A percentile compares a stretch with the other conserved stretches of the same genome.
These are phyloP conservation scores for Porogramme epimiltina DNA, from an alignment of 1,284 basidiomycete genomes.

Conservation along the genomic window DNA sequence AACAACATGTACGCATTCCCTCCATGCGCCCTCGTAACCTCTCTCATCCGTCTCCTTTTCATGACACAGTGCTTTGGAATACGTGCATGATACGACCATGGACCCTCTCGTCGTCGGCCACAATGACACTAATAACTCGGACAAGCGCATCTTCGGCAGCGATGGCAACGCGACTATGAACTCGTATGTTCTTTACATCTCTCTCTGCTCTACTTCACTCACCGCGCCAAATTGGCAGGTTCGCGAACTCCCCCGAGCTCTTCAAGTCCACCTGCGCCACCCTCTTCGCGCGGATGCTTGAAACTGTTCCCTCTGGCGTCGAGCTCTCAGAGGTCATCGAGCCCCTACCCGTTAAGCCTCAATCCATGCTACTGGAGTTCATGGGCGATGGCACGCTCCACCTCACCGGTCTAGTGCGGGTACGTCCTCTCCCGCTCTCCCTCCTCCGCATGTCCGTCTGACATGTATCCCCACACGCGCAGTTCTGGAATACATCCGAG, in stretches of 20 bases:
- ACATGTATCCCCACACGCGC: background rate
- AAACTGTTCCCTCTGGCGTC: constrained; percentile 27
- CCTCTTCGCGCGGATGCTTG: constrained; percentile 29
- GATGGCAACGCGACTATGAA: constrained; percentile 30
- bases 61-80: constrained; percentile 20
- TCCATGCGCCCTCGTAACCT: background rate
- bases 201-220: no score
- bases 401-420: constrained; percentile 5
- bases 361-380: background rate
- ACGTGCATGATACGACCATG: constrained; percentile 18
- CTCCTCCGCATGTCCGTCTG: no score
- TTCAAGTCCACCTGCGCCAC: constrained; percentile 20
- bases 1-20: constrained; percentile 15
- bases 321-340: constrained; percentile 22
- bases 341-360: constrained; percentile 26
- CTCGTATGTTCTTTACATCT: background rate
- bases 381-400: constrained; percentile 6
- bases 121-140: constrained; percentile 23
- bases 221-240: constrained; percentile 1
- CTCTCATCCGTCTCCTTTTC: no score
- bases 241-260: constrained; percentile 6
- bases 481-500: constrained; percentile 3
- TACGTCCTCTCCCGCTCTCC: background rate
- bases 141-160: constrained; percentile 23
- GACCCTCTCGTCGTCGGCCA: constrained; percentile 22